Base-by-base conservation (phyloP, 2,329 filamentous ascomycete species). In the Lachnum nothofagi region DNA sequence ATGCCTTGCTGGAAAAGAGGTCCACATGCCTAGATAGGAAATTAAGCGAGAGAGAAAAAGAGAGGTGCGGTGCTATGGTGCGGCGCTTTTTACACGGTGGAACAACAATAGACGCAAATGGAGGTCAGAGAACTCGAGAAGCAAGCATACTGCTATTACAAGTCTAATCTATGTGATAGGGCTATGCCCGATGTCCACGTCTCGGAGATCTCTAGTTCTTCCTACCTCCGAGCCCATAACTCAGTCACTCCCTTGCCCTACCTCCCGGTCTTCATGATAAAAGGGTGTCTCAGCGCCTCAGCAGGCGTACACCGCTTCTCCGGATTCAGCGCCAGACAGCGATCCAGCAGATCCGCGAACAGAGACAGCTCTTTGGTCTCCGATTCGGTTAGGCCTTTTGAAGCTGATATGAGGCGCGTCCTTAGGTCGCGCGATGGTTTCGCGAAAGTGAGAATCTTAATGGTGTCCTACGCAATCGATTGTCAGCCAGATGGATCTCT, bases 201-300 rank as follows among this genome's bases (percentile, higher is more conserved):
- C n/a, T n/a, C n/a, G n/a, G n/a, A n/a, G n/a, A n/a, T n/a, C n/a
- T n/a, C n/a, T n/a, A n/a, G n/a, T n/a, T n/a, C n/a, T n/a, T n/a
- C n/a, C n/a, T n/a, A n/a, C n/a, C n/a, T n/a, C n/a, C n/a, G n/a
- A n/a, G n/a, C n/a, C n/a, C n/a, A n/a, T n/a, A n/a, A 24, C 20
- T 33, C 35, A 27, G 17, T 25, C 22, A 7, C 44, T 23, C 22
- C 7, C 10, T 31, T 20, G 14, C 33, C 22, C 37, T 38, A 51
- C 22, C 12, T 16, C 46, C 49, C 22, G 17, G 46, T 51, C 42
- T 51, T 64, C 33, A 53, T 49, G 38, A 97, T 89, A 68, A 97
- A 97, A 1, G 87, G 87, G 72, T 97, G 91, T 63, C 83, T 85
- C 60, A 97, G 72, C 42, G 93, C 93, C 63, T 97, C 91, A 12